Evolutionary conservation across 768 basidiomycete genomes (phyloP), one percentile per base, ranked within the genome.

Genomic region (Boletales sp.): DNA sequence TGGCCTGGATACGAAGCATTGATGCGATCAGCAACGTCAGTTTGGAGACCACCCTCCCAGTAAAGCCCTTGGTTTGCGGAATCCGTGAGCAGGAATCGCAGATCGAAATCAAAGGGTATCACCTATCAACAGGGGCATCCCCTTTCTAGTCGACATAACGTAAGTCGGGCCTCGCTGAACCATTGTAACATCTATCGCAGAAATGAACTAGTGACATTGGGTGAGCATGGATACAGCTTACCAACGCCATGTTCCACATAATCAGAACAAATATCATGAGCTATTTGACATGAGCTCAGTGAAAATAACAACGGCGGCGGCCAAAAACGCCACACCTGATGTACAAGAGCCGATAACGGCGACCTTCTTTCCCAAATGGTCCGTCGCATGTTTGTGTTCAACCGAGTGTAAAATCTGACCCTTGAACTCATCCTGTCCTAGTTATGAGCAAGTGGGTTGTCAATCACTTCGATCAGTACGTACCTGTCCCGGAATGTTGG

Each of bases 331-430:
- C 53, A 19, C 50, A 75, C 78, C 75, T 2, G 80, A 84, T 11
- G 83, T 85, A 46, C 81, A 81, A 13, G 85, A 74, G 2, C 87
- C 87, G 5, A 89, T 68, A 2, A 90, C 80, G 4, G 83, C 72
- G 0, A 87, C 84, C 59, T 83, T 89, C 69, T 88, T 88, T 13
- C 84, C 87, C 2, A 61, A 40, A 56, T 82, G 82, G 36, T 81
- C 80, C 11, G 70, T 65, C 0, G 83, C 82, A n/a, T 63, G 70
- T 36, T 75, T 73, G 63, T 87, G 81, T 25, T 74, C 60, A 6
- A 65, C 72, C 1, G 85, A 86, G 61, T 90, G 87, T 14, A 82
- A 55, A 4, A 82, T 64, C 44, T 78, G 68, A 8, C 87, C 87
- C 55, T 81, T 77, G 72, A 85, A 88, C 6, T 69, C 71, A 18